Evolutionary conservation across 306 rosid genomes (phyloP).

Genomic region (Castanospermum australe): DNA sequence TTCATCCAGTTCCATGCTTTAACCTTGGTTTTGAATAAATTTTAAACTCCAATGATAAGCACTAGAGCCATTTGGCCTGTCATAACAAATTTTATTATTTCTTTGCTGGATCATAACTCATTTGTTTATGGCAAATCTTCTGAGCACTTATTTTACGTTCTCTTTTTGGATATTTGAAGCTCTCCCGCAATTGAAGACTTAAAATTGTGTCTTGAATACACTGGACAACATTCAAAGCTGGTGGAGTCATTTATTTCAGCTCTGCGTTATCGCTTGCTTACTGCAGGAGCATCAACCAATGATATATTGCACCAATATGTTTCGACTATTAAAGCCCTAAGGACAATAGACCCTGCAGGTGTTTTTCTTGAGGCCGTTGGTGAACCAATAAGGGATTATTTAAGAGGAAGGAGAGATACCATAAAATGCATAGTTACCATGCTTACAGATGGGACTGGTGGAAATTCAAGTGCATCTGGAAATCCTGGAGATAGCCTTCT

Average conservation of each 20-base stretch:
- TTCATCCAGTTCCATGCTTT: constrained; percentile 5
- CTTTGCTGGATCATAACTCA: constrained; percentile 15
- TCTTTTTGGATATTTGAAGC: constrained; percentile 48
- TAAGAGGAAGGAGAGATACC: constrained; percentile 97
- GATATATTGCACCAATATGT: constrained; percentile 98
- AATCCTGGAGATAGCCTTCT: constrained; percentile 97
- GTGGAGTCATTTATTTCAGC: constrained; percentile 96
- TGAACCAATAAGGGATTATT: constrained; percentile 93
- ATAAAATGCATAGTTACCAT: constrained; percentile 95
- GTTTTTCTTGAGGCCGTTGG: constrained; percentile 98
- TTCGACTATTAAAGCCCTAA: constrained; percentile 89
- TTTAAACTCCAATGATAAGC: constrained; percentile 3
- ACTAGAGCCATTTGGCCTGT: background rate
- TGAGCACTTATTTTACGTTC: constrained; percentile 16
- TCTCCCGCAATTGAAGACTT: constrained; percentile 96
- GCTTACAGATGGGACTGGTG: constrained; percentile 95
- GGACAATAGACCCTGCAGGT: constrained; percentile 95
- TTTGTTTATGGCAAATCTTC: constrained; percentile 23
- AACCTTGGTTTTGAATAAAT: background rate
- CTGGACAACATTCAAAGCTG: constrained; percentile 96
- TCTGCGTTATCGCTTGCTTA: constrained; percentile 88
- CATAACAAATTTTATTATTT: background rate
- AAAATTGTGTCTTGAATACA: constrained; percentile 86
- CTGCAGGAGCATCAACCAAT: constrained; percentile 98
- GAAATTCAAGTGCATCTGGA: constrained; percentile 76